Evolutionary conservation across 345 rosid genomes (phyloP), one percentile per base, ranked within the genome.

Genomic region (Brassica incana): DNA sequence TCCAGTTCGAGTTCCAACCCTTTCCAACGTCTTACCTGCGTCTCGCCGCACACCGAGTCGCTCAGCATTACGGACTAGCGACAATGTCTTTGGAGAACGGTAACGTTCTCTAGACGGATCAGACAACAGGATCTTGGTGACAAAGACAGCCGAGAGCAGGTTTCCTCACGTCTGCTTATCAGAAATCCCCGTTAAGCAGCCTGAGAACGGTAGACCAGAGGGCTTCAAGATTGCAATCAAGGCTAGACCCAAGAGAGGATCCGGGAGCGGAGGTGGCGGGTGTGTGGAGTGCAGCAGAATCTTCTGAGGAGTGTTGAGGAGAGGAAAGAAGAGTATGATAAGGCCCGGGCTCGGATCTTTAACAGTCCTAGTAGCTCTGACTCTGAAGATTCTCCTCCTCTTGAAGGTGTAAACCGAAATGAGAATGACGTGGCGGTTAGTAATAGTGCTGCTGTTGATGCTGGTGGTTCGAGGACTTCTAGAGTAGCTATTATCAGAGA

Each of bases 41-140:
- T 80, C 97, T 95, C 54, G 98, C 97, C 23, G 99, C 97, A 32
- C 99, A 95, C 70, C 90, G 99, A 62, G 97, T 90, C 79, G 97
- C 98, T 78, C 99, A 93, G 78, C 97, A 95, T 87, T 95, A 95
- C 85, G 99, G 98, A 74, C 84, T 95, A 76, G 84, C 87, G 45
- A 91, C 99, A 65, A 87, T 90, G 96, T 97, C 90, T 74, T 92
- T 88, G 78, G 97, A 93, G 43, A 88, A 66, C 78, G 88, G 91
- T 76, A 80, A 74, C 43, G 83, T 71, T 72, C 79, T 0, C 40
- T 3, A 60, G 98, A 93, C 81, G 97, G 98, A 33, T 74, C 85
- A 43, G 88, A 84, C 20, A 91, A 88, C 75, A 88, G 87, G 81
- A 91, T 93, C 79, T 48, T 93, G 80, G 99, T 83, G 10, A 87